A percentile compares a stretch with the other conserved stretches of the same genome.
These are phyloP conservation scores for Cardamine resedifolia DNA, from an alignment of 345 rosid species.

Conservation along the genomic window DNA sequence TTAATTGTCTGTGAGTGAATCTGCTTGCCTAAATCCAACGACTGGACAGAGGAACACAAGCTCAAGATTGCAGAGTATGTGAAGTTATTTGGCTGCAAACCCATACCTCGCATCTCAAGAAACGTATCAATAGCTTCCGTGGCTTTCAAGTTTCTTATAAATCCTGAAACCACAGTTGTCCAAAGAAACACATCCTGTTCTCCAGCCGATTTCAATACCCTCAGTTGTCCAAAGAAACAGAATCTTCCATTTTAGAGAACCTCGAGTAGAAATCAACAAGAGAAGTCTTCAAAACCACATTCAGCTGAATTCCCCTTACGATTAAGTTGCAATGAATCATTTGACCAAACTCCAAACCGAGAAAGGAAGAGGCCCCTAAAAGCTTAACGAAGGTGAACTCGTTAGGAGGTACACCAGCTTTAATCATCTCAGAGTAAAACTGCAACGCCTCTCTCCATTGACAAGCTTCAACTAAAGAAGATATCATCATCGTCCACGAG, in stretches of 20 bases:
- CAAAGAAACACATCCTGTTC: constrained; percentile 54
- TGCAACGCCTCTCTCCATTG: constrained; percentile 51
- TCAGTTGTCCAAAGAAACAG: no score
- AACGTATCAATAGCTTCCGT: constrained; percentile 51
- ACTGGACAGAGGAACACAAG: constrained; percentile 41
- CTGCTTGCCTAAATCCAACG: constrained; percentile 56
- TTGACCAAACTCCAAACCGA: constrained; percentile 51
- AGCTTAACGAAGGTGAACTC: constrained; percentile 64
- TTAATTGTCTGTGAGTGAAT: constrained; percentile 52
- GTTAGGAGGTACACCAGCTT: constrained; percentile 53
- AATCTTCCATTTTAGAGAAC: constrained; percentile 50
- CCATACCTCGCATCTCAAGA: constrained; percentile 49
- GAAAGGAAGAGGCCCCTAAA: constrained; percentile 45
- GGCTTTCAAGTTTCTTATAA: constrained; percentile 42
- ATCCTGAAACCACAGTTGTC: constrained; percentile 62
- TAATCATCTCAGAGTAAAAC: constrained; percentile 52
- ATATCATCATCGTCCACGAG: constrained; percentile 71
- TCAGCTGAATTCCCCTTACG: constrained; percentile 46
- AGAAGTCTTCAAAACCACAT: constrained; percentile 64
- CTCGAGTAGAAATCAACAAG: constrained; percentile 60
- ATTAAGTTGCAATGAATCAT: constrained; percentile 56
- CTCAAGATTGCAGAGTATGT: constrained; percentile 47
- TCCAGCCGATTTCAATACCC: constrained; percentile 43
- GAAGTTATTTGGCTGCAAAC: constrained; percentile 47
- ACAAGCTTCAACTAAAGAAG: constrained; percentile 49